Evolutionary conservation across 2,329 filamentous ascomycete genomes (phyloP).

Genomic region (Xylaria hypoxylon): DNA sequence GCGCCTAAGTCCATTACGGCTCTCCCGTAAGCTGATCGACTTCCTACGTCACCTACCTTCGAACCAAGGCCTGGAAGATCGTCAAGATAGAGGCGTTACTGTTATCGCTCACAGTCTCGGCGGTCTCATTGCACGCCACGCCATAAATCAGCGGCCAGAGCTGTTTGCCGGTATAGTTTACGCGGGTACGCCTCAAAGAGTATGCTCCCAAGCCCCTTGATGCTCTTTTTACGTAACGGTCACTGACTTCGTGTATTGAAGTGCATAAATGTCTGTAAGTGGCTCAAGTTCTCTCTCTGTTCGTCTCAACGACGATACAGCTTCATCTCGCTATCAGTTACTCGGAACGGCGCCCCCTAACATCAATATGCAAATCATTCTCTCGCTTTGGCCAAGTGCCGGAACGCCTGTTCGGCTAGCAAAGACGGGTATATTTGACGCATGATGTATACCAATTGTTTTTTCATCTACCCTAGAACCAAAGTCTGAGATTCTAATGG

Average conservation of each 20-base stretch:
- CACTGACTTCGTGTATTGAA: constrained; percentile 47
- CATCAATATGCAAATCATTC: not conserved
- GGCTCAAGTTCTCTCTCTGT: not conserved
- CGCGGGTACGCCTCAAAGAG: constrained; percentile 79
- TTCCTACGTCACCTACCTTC: constrained; percentile 81
- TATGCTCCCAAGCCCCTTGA: constrained; percentile 4
- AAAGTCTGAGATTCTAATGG: not conserved
- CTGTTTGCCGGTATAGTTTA: constrained; percentile 89
- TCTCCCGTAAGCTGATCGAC: constrained; percentile 76
- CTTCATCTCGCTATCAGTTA: not conserved
- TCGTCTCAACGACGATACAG: not conserved
- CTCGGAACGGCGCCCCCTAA: not conserved
- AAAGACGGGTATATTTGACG: not conserved
- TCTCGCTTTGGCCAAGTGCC: not conserved
- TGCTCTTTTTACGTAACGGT: not conserved
- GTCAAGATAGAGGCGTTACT: constrained; percentile 73
- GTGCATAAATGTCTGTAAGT: constrained; percentile 76
- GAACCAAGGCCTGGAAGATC: constrained; percentile 69
- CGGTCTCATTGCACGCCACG: constrained; percentile 87
- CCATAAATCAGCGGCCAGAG: constrained; percentile 85
- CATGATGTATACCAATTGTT: not conserved
- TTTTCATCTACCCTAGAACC: not conserved
- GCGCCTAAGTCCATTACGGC: constrained; percentile 83
- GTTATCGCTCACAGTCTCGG: constrained; percentile 90
- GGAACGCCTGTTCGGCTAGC: not conserved